These are phyloP conservation scores for Populus trichocarpa DNA, from an alignment of 441 rosid genomes.

Conservation along the genomic window DNA sequence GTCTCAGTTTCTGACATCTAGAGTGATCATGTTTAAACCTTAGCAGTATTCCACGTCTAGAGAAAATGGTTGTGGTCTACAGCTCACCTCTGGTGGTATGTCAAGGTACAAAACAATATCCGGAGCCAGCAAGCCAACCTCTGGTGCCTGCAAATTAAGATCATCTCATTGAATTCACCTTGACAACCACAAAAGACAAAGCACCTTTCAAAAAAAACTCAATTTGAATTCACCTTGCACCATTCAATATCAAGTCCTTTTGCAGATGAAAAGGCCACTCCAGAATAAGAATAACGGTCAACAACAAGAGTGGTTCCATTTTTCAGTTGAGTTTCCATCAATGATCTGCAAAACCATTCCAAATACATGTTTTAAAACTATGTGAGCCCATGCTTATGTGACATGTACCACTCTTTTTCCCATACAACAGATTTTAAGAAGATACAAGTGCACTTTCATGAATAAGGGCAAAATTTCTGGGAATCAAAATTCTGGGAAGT, in stretches of 20 bases:
- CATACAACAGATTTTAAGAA: too few species aligned
- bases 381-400: neutral
- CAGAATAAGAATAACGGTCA: constrained; percentile 95
- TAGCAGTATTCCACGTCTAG: neutral
- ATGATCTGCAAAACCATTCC: constrained; percentile 42
- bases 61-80: neutral
- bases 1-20: neutral
- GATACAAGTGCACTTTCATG: too few species aligned
- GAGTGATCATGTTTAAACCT: too few species aligned
- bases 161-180: neutral
- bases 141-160: constrained; percentile 49
- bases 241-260: constrained; percentile 85
- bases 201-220: constrained; percentile 4
- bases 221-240: constrained; percentile 65
- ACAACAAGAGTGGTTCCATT: constrained; percentile 77
- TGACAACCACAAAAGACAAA: neutral
- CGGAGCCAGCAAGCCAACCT: constrained; percentile 71
- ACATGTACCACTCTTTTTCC: neutral
- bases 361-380: neutral
- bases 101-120: constrained; percentile 72
- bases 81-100: constrained; percentile 64
- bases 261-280: constrained; percentile 92
- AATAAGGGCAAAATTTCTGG: neutral
- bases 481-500: neutral
- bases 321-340: constrained; percentile 79